Evolutionary conservation across 305 asterid species (phyloP), one percentile per base, ranked within the genome.

Genomic region (Rubia balearica): DNA sequence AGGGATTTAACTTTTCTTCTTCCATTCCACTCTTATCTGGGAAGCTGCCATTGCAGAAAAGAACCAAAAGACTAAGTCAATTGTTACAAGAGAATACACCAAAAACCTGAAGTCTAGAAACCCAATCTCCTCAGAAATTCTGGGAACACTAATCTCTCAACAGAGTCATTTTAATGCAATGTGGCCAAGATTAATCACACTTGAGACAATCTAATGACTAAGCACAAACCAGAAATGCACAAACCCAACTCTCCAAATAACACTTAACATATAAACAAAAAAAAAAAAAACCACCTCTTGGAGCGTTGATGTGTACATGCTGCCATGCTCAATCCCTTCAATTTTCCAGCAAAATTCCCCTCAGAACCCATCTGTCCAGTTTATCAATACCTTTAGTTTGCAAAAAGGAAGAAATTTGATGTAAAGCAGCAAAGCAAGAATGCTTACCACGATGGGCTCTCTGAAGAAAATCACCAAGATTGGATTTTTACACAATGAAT

Each of bases 331-430:
- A 75, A 71, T 65, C 63, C 82, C 65, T 78, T 80, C 78, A 84
- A 82, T 78, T 79, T 81, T 77, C 90, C 73, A 41, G 78, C 81
- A 80, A 80, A 77, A 84, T 77, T 76, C 77, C 87, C 89, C 82
- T 89, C 91, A 71, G 80, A 80, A 65, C 81, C 89, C 96, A 90
- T 90, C 78, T 84, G 88, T 83, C 90, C 81, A 78, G 65, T 75
- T 53, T 22, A 9, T 13, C 4, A 42, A 63, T 16, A 40, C 49
- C 41, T 21, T 75, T 55, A 75, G 70, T 4, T 27, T 13, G 14
- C 51, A 68, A 38, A 7, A 67, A 61, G 73, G 75, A 63, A 68
- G 48, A 61, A 73, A 12, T 33, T 10, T 70, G 69, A 65, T 38
- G 71, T 45, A 78, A 19, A 71, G 60, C 30, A 7, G 43, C 66